Percentiles rank a stretch among this genome's conserved stretches.
phyloP scores from a whole-genome alignment of 2,329 filamentous ascomycete genomes.

The Alternaria sp. region DNA sequence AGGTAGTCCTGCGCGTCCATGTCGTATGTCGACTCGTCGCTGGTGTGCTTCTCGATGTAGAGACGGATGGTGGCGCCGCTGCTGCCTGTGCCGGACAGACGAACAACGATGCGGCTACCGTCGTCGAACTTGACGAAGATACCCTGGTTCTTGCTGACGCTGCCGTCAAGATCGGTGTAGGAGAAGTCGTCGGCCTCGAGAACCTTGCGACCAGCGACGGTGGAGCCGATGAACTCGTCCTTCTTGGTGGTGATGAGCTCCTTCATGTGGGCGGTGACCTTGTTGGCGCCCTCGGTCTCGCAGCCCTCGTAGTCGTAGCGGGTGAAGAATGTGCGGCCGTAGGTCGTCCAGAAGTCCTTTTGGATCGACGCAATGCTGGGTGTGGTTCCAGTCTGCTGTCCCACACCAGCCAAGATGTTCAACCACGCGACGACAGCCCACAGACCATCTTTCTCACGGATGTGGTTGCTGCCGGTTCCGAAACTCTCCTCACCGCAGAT shows the following conservation, averaged over 20 bases:
- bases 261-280: constrained; percentile 82
- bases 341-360: constrained; percentile 94
- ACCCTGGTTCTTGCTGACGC: constrained; percentile 93
- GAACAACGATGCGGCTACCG: constrained; percentile 92
- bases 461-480: constrained; percentile 97
- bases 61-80: constrained; percentile 95
- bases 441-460: constrained; percentile 97
- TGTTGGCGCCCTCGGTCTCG: constrained; percentile 87
- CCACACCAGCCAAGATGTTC: constrained; percentile 96
- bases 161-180: constrained; percentile 98
- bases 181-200: constrained; percentile 93
- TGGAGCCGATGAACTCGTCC: constrained; percentile 81
- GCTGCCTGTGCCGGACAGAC: constrained; percentile 92
- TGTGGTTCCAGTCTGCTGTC: constrained; percentile 78
- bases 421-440: constrained; percentile 98
- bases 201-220: constrained; percentile 82
- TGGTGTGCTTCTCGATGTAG: constrained; percentile 96
- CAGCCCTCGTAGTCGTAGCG: constrained; percentile 98
- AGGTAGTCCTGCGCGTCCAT: constrained; percentile 93
- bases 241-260: constrained; percentile 74
- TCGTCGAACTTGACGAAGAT: constrained; percentile 94
- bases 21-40: constrained; percentile 76
- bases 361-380: constrained; percentile 97
- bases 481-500: constrained; percentile 99
- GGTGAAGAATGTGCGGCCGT: constrained; percentile 98